Conservation (phyloP, 2,329 filamentous ascomycete species). For the Alternaria angustiovoidea region DNA sequence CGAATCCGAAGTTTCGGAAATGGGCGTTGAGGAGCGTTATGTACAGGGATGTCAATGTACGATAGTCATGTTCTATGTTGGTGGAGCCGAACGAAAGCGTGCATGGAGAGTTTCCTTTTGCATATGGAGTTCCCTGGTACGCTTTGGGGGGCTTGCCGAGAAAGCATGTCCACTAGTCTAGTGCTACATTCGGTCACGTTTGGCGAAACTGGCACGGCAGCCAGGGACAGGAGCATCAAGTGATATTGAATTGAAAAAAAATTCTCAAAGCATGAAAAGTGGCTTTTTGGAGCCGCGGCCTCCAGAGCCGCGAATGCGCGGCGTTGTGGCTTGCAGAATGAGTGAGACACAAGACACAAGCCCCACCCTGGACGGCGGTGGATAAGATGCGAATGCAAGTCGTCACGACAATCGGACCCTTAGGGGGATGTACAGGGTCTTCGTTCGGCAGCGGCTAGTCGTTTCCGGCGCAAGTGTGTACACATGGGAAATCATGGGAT, state of each 20-base stretch:
- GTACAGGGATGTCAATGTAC: slow-evolving; percentile 17
- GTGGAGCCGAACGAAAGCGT: slow-evolving; percentile 21
- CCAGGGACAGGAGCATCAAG: slow-evolving; percentile 6
- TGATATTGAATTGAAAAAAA: slow-evolving; percentile 2
- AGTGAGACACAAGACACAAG: neutral
- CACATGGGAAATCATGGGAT: slow-evolving; percentile 26
- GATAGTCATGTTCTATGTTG: slow-evolving; percentile 11
- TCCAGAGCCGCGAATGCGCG: neutral
- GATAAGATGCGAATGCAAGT: slow-evolving; percentile 10
- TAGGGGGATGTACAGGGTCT: slow-evolving; percentile 19
- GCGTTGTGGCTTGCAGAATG: slow-evolving; percentile 1
- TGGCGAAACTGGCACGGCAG: slow-evolving; percentile 17
- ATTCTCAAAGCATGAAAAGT: neutral
- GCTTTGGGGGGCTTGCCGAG: slow-evolving; percentile 15
- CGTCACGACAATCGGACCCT: slow-evolving; percentile 23
- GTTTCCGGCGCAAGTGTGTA: slow-evolving; percentile 4
- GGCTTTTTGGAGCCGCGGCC: neutral
- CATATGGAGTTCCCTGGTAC: slow-evolving; percentile 33
- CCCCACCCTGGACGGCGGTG: neutral
- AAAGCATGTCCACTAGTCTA: slow-evolving; percentile 5
- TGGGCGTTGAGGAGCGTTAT: slow-evolving; percentile 27
- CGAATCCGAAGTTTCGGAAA: slow-evolving; percentile 12
- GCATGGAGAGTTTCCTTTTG: slow-evolving; percentile 27
- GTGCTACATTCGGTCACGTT: slow-evolving; percentile 17
- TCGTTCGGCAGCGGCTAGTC: slow-evolving; percentile 8